Conservation (phyloP, 768 basidiomycete species). For the Clavulina sp. region DNA sequence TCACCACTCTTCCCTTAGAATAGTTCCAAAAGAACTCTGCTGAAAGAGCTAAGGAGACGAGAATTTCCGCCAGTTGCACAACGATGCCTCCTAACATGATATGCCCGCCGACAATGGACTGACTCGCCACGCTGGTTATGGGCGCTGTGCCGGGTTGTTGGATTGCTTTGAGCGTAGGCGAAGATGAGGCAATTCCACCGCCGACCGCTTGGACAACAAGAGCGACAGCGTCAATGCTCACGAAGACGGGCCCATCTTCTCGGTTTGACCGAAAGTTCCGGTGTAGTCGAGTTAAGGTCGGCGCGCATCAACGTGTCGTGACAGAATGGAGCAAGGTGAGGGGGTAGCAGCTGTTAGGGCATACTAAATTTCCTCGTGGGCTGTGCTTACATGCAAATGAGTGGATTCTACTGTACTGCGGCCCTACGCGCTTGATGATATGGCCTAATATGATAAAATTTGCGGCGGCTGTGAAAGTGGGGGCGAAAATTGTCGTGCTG, state of each 20-base stretch:
- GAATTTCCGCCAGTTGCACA: constrained; percentile 20
- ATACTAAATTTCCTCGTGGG: too few relatives aligned
- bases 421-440: constrained; percentile 27
- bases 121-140: too few relatives aligned
- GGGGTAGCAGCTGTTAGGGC: not conserved
- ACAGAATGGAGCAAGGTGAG: not conserved
- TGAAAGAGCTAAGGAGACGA: constrained; percentile 25
- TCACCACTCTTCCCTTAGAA: constrained; percentile 21
- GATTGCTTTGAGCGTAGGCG: constrained; percentile 10
- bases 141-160: too few relatives aligned
- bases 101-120: constrained; percentile 7
- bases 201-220: constrained; percentile 35
- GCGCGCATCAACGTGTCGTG: too few relatives aligned
- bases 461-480: constrained; percentile 24
- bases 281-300: too few relatives aligned
- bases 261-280: constrained; percentile 1
- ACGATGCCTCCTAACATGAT: constrained; percentile 15
- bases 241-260: constrained; percentile 16
- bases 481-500: not conserved
- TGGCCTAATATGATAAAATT: constrained; percentile 40
- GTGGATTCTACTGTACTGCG: constrained; percentile 29
- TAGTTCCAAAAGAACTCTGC: constrained; percentile 32
- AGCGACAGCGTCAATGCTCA: constrained; percentile 32
- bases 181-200: constrained; percentile 18
- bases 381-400: constrained; percentile 30